These are phyloP conservation scores for Solanum acaule DNA, from an alignment of 257 asterid species.

Conservation along the genomic window DNA sequence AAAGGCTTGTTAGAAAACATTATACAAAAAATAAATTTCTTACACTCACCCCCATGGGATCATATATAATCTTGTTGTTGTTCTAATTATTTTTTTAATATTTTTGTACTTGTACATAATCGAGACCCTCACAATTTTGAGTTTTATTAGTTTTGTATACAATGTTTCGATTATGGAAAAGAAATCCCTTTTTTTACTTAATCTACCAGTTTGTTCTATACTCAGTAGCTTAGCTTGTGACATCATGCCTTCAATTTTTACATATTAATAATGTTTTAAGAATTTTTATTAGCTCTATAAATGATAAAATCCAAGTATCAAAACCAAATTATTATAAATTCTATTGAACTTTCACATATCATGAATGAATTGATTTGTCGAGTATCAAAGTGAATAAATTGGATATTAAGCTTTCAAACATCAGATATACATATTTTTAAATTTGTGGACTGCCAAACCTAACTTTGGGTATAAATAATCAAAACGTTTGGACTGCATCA, in stretches of 20 bases:
- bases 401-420: background rate
- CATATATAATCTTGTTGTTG: background rate
- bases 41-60: background rate
- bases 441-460: background rate
- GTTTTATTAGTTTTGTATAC: background rate
- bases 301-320: background rate
- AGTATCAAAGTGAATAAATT: background rate
- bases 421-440: background rate
- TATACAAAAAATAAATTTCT: too few species aligned
- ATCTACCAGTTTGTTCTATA: background rate
- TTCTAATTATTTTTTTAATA: background rate
- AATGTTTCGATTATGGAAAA: background rate
- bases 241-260: background rate
- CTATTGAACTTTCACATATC: background rate
- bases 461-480: too few species aligned
- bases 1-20: conserved; percentile 15
- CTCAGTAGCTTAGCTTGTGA: background rate
- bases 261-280: background rate
- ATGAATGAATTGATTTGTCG: background rate
- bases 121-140: background rate
- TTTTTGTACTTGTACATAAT: background rate
- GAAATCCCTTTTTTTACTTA: background rate
- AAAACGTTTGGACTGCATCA: too few species aligned
- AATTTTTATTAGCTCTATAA: background rate
- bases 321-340: background rate